These are phyloP conservation scores for Deinandra increscens DNA, from an alignment of 129 eudicot genomes.

Conservation along the genomic window DNA sequence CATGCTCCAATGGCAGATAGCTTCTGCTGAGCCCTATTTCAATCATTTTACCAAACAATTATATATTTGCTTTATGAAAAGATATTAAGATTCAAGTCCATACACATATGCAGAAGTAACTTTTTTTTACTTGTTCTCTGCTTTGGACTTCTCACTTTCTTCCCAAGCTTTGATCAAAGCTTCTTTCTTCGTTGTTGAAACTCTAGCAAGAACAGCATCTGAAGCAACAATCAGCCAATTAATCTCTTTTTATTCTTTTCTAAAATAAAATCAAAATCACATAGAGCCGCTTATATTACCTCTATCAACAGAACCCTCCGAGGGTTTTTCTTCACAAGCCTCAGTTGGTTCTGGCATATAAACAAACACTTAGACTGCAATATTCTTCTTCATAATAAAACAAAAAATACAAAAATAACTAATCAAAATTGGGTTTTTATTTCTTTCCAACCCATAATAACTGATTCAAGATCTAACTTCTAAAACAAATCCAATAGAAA, in stretches of 20 bases:
- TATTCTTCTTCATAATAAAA: too few relatives aligned
- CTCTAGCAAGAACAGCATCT: slow-evolving; percentile 86
- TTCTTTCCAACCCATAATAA: not conserved
- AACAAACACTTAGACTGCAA: slow-evolving; percentile 28
- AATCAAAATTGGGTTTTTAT: not conserved
- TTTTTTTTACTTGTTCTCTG: slow-evolving; percentile 74
- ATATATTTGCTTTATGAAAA: not conserved
- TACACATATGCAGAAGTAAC: too few relatives aligned
- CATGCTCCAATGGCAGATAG: slow-evolving; percentile 59
- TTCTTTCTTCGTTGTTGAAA: slow-evolving; percentile 74
- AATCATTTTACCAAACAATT: not conserved
- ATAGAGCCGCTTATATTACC: slow-evolving; percentile 37
- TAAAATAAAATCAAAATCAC: not conserved
- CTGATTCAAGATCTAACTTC: not conserved
- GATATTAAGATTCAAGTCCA: not conserved
- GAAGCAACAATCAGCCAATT: not conserved
- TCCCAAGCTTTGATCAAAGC: slow-evolving; percentile 96
- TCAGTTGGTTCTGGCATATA: slow-evolving; percentile 47
- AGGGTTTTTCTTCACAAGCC: slow-evolving; percentile 54
- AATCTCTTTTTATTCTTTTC: not conserved
- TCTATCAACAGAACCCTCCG: slow-evolving; percentile 76
- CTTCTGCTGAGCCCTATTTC: slow-evolving; percentile 76
- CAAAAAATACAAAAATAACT: not conserved
- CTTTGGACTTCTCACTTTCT: slow-evolving; percentile 94
- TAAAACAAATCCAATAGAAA: not conserved